phyloP scores from a whole-genome alignment of 2,329 filamentous ascomycete genomes.

The Rhynchosporium agropyri region DNA sequence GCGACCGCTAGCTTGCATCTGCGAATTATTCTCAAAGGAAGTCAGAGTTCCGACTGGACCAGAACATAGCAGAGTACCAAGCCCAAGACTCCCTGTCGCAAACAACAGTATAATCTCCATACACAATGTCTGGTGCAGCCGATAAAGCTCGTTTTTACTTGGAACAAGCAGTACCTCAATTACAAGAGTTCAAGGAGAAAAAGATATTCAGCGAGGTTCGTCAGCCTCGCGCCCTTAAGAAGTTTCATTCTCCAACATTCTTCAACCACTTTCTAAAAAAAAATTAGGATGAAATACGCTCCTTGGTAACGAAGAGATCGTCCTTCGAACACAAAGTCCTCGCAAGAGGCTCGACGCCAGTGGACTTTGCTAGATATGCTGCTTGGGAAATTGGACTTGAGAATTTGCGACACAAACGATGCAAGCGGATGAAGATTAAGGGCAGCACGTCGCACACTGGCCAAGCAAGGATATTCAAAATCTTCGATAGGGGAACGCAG shows the following conservation, averaged over 20 bases:
- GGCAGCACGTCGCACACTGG: slow-evolving; percentile 66
- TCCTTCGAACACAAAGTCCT: slow-evolving; percentile 92
- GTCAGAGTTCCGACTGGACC: too few species aligned
- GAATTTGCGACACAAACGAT: slow-evolving; percentile 77
- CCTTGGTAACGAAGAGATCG: slow-evolving; percentile 86
- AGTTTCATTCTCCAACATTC: slow-evolving; percentile 11
- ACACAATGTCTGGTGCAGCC: slow-evolving; percentile 74
- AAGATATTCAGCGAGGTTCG: slow-evolving; percentile 81
- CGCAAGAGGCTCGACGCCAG: slow-evolving; percentile 72
- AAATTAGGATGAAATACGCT: slow-evolving; percentile 79
- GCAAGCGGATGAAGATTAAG: slow-evolving; percentile 77
- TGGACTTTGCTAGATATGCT: slow-evolving; percentile 84
- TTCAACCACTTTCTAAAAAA: neutral
- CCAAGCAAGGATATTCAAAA: slow-evolving; percentile 82
- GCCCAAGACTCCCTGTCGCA: neutral
- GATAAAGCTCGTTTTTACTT: slow-evolving; percentile 96
- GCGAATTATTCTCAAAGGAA: neutral
- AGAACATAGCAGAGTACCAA: slow-evolving; percentile 1
- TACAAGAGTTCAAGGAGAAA: slow-evolving; percentile 90
- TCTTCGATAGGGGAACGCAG: slow-evolving; percentile 83
- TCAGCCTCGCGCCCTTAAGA: slow-evolving; percentile 15
- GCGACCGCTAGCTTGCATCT: slow-evolving; percentile 4
- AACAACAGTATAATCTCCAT: neutral
- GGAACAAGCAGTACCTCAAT: slow-evolving; percentile 87
- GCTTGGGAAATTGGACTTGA: slow-evolving; percentile 73